Percentiles rank a stretch among this genome's conserved stretches.
phyloP scores from a whole-genome alignment of 2,329 filamentous ascomycete species.

The Blumeria graminis region DNA sequence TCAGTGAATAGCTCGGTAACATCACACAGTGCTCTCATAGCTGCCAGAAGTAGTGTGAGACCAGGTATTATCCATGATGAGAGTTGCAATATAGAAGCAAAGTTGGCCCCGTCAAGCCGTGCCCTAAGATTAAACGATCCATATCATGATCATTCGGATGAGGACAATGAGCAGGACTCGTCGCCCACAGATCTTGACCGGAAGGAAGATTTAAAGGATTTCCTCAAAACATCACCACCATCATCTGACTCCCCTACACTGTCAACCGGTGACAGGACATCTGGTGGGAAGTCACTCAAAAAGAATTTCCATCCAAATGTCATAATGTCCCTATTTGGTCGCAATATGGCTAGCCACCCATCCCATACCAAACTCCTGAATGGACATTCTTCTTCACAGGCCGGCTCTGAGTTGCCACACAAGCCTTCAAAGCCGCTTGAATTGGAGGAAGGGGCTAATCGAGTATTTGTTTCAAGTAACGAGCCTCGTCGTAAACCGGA shows the following conservation, averaged over 20 bases:
- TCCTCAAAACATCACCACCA: slow-evolving; percentile 44
- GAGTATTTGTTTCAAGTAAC: slow-evolving; percentile 7
- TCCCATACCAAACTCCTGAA: slow-evolving; percentile 13
- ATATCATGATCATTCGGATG: slow-evolving; percentile 57
- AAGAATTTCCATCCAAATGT: slow-evolving; percentile 41
- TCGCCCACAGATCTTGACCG: slow-evolving; percentile 7
- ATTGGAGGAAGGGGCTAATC: slow-evolving; percentile 16
- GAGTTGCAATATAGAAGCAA: slow-evolving; percentile 11
- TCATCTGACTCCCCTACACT: slow-evolving; percentile 22
- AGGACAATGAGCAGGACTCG: slow-evolving; percentile 16
- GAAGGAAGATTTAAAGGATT: slow-evolving; percentile 51
- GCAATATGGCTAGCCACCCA: slow-evolving; percentile 15
- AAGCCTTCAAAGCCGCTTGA: slow-evolving; percentile 11
- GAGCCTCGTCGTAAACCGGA: slow-evolving; percentile 25
- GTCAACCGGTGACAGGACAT: slow-evolving; percentile 5
- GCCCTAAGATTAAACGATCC: slow-evolving; percentile 63
- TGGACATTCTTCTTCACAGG: background rate
- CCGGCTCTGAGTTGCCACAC: slow-evolving; percentile 3
- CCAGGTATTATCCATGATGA: slow-evolving; percentile 4
- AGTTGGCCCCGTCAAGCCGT: slow-evolving; percentile 42
- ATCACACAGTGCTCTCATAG: slow-evolving; percentile 47
- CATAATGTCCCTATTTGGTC: slow-evolving; percentile 33
- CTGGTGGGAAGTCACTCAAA: slow-evolving; percentile 20
- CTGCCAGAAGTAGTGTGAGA: slow-evolving; percentile 17
- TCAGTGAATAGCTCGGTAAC: slow-evolving; percentile 25